A percentile compares a stretch with the other conserved stretches of the same genome.
Conservation (phyloP, 805 yeast species). For the Myxozyma mucilagina region DNA sequence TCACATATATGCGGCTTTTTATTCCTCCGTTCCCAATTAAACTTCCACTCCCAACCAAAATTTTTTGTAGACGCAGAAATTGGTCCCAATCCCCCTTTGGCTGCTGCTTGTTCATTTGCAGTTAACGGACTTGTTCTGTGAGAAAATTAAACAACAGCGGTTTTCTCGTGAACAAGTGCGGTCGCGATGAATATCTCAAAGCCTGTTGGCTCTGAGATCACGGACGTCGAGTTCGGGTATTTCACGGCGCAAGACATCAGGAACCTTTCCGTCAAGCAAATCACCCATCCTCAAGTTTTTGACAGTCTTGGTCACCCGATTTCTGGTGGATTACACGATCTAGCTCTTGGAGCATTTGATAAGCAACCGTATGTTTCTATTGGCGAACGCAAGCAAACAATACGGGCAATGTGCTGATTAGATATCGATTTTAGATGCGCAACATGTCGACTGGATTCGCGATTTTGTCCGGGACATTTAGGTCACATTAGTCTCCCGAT, state of each 20-base stretch:
- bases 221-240: slow-evolving; percentile 88
- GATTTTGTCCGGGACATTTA: slow-evolving; percentile 95
- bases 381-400: neutral
- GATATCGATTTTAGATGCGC: slow-evolving; percentile 53
- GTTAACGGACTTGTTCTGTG: neutral
- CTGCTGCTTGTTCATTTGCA: neutral
- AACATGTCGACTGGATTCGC: slow-evolving; percentile 94
- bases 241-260: slow-evolving; percentile 80
- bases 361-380: slow-evolving; percentile 23
- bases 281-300: slow-evolving; percentile 92
- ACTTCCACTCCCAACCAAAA: slow-evolving; percentile 11
- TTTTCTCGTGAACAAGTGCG: neutral
- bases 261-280: slow-evolving; percentile 87
- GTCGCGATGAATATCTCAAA: slow-evolving; percentile 84
- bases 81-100: neutral
- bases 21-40: neutral
- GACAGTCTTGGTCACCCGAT: slow-evolving; percentile 96
- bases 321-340: slow-evolving; percentile 88
- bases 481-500: slow-evolving; percentile 97
- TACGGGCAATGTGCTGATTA: neutral
- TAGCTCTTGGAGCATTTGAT: slow-evolving; percentile 87
- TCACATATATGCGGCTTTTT: slow-evolving; percentile 5
- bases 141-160: neutral
- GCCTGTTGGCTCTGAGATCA: slow-evolving; percentile 93
- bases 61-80: neutral